Conservation (phyloP, 371 early-diverging fungal species). For the Syncephalis plumigaleata region DNA sequence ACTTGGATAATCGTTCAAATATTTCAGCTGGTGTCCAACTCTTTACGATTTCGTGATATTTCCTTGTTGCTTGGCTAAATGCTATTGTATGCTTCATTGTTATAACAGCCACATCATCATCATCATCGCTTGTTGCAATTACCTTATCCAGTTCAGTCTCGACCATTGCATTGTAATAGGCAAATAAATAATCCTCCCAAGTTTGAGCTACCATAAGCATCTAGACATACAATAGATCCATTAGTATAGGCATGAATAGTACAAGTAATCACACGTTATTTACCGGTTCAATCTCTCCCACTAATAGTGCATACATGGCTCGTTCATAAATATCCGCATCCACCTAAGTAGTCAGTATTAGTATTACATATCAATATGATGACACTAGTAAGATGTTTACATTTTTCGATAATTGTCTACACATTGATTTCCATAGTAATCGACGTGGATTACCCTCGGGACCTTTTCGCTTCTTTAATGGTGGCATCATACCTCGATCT, state of each 20-base stretch:
- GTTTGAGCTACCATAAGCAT: constrained; percentile 1
- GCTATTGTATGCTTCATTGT: background rate
- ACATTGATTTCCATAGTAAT: background rate
- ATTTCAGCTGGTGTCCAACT: background rate
- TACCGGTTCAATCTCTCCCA: constrained; percentile 6
- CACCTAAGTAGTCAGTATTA: background rate
- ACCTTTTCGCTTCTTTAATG: background rate
- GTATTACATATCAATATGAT: background rate
- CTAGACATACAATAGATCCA: background rate
- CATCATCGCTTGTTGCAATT: background rate
- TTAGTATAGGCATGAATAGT: background rate
- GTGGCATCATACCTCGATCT: too few relatives aligned
- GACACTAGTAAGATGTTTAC: background rate
- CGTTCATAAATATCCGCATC: constrained; percentile 4
- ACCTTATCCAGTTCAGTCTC: constrained; percentile 6
- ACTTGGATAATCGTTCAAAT: background rate
- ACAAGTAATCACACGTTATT: too few relatives aligned
- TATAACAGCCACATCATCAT: background rate
- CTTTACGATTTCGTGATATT: background rate
- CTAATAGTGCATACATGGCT: constrained; percentile 4
- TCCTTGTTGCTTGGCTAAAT: background rate
- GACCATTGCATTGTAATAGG: constrained; percentile 5
- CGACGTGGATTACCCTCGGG: background rate
- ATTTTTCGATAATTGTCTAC: background rate
- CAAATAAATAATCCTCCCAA: constrained; percentile 9